These are phyloP conservation scores for Candida ulmi DNA, from an alignment of 805 yeast species.

Conservation along the genomic window DNA sequence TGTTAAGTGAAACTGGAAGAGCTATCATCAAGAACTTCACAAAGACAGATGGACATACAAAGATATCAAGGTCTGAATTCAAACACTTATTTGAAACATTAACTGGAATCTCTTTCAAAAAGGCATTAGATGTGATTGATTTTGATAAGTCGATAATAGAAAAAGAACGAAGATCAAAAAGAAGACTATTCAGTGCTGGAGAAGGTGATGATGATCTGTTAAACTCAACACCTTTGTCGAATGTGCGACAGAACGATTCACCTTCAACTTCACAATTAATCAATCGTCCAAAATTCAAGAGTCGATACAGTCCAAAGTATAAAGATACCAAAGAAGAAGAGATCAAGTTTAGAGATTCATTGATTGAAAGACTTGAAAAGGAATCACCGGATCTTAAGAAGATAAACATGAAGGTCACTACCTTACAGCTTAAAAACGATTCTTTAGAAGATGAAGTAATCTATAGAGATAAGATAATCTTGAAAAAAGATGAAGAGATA, in stretches of 20 bases:
- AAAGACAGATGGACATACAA: constrained; percentile 23
- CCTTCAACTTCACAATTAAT: neutral
- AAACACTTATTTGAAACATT: constrained; percentile 25
- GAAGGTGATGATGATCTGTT: constrained; percentile 3
- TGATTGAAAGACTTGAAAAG: constrained; percentile 16
- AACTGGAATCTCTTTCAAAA: constrained; percentile 26
- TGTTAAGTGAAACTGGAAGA: constrained; percentile 24
- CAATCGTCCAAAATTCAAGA: constrained; percentile 16
- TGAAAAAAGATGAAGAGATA: constrained; percentile 11
- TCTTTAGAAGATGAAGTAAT: constrained; percentile 19
- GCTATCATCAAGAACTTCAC: constrained; percentile 24
- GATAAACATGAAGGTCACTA: constrained; percentile 5
- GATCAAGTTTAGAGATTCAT: constrained; percentile 19
- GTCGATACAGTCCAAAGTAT: constrained; percentile 12
- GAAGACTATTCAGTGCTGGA: neutral
- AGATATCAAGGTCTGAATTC: constrained; percentile 28
- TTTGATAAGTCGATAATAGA: constrained; percentile 8
- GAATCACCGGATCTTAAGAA: constrained; percentile 6
- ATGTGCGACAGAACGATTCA: neutral
- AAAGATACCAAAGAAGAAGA: constrained; percentile 21
- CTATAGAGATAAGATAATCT: constrained; percentile 18
- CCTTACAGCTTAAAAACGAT: constrained; percentile 2
- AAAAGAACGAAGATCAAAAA: neutral
- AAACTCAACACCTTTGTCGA: constrained; percentile 1
- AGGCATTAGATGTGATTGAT: constrained; percentile 18